Base-by-base conservation (phyloP, 805 yeast species). In the Yarrowia bubula region DNA sequence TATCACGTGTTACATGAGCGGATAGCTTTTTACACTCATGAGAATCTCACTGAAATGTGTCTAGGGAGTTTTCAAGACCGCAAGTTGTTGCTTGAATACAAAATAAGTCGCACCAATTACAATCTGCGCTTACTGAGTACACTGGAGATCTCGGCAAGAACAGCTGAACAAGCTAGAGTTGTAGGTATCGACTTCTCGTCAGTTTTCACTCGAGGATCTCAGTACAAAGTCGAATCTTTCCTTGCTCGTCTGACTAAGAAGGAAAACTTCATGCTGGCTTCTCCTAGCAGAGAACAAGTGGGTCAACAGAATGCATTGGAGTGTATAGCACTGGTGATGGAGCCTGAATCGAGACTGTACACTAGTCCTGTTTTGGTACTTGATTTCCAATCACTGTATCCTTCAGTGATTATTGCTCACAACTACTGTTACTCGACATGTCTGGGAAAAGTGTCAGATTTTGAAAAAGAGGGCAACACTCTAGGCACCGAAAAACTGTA, bases 371-470 rank as follows among this genome's bases (percentile, higher is more conserved):
- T 95, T 33, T 83, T 92, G 15, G 98, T 95, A 0, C 76, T 95
- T 18, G 99, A 95, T 74, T 95, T 95, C 71, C 97, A 93, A 71
- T 91, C 98, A 0, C 80, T 95, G 57, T 95, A 95, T 72, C 99
- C 99, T 0, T 92, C 98, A 0, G 81, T 95, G 13, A 83, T 93
- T 73, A 90, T 91, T 72, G 99, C 97, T 0, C 90, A 89, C 74
- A 95, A 95, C 73, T 87, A 90, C 69, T 93, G 81, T 65, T 78
- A 75, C 64, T 78, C 81, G 7, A 78, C 81, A 0, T 77, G 80
- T 63, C 68, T 78, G 8, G 81, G 81, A 3, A 65, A 77, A 6
- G 71, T 74, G 6, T 69, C 66, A 9, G 66, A 69, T 4, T 74
- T 73, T 72, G 51, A 58, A 17, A 67, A 70, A 32, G 78, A 75